Evolutionary conservation across 202 grass and related monocot genomes (phyloP).

Genomic region (Elaeis oleifera): DNA sequence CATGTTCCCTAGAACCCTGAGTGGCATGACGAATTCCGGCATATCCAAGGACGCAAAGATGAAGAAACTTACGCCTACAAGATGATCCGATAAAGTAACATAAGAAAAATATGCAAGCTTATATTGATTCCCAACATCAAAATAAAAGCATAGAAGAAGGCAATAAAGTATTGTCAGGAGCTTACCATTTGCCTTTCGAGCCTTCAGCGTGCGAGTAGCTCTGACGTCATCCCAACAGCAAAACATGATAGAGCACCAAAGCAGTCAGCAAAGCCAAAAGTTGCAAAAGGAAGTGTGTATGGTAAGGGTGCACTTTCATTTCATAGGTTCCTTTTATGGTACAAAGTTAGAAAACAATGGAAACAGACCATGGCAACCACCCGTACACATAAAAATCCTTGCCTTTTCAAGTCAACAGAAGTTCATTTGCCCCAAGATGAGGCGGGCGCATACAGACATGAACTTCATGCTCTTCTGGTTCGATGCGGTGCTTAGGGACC

Average conservation of each 20-base stretch:
- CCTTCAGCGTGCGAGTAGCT: conserved; percentile 19
- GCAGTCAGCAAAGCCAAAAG: conserved; percentile 47
- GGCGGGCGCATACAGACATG: conserved; percentile 71
- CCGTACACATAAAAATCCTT: background rate
- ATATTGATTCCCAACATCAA: no score
- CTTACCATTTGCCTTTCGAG: conserved; percentile 26
- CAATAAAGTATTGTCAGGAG: no score
- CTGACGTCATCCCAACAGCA: conserved; percentile 22
- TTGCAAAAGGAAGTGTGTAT: conserved; percentile 11
- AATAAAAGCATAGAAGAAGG: no score
- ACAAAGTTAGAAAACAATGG: conserved; percentile 40
- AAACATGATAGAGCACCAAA: conserved; percentile 23
- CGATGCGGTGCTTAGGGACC: conserved; percentile 69
- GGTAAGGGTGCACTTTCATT: conserved; percentile 18
- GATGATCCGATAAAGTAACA: conserved; percentile 21
- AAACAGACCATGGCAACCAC: background rate
- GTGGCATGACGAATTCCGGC: background rate
- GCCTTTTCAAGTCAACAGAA: conserved; percentile 8
- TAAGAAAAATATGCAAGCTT: conserved; percentile 6
- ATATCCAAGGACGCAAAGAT: conserved; percentile 7
- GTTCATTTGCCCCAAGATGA: conserved; percentile 43
- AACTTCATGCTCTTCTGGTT: conserved; percentile 92
- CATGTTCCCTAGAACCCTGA: conserved; percentile 20
- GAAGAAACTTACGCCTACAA: conserved; percentile 18
- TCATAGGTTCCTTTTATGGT: conserved; percentile 24